These are phyloP conservation scores for Panus rudis DNA, from an alignment of 768 basidiomycete species.

Conservation along the genomic window DNA sequence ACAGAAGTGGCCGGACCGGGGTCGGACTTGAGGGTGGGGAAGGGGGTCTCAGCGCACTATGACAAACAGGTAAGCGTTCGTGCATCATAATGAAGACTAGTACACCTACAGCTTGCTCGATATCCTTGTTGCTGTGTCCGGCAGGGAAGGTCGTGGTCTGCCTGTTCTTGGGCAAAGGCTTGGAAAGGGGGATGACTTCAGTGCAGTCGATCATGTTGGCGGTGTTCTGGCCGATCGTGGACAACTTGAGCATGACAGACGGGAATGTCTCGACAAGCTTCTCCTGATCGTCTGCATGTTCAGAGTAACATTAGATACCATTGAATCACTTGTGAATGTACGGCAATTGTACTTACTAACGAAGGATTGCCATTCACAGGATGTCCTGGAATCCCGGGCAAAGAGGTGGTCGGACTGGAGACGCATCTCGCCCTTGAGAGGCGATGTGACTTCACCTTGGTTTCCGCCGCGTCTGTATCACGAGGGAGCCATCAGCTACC, in stretches of 20 bases:
- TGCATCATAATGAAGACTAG: too few relatives aligned
- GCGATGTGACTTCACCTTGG: conserved; percentile 17
- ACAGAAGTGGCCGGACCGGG: conserved; percentile 25
- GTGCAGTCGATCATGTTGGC: conserved; percentile 12
- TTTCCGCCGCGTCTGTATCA: conserved; percentile 12
- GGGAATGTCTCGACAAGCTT: conserved; percentile 9
- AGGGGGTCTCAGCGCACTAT: conserved; percentile 28
- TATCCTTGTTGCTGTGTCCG: conserved; percentile 18
- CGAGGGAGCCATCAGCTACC: background rate
- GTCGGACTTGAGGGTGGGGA: conserved; percentile 27
- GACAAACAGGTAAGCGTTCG: conserved; percentile 8
- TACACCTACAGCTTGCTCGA: conserved; percentile 13
- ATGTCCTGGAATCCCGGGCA: conserved; percentile 9
- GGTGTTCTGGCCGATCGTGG: conserved; percentile 12
- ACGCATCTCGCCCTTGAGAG: conserved; percentile 31
- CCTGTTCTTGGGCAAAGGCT: conserved; percentile 1
- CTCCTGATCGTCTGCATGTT: conserved; percentile 9
- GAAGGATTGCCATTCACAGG: conserved; percentile 14
- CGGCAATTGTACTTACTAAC: conserved; percentile 5
- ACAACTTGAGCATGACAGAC: conserved; percentile 14
- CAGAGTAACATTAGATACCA: background rate
- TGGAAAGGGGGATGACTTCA: conserved; percentile 16
- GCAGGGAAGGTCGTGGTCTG: conserved; percentile 7
- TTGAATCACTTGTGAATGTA: background rate
- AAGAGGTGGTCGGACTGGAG: conserved; percentile 34